Evolutionary conservation across 2,329 filamentous ascomycete species (phyloP).

Genomic region (Microcyclosporella mali): DNA sequence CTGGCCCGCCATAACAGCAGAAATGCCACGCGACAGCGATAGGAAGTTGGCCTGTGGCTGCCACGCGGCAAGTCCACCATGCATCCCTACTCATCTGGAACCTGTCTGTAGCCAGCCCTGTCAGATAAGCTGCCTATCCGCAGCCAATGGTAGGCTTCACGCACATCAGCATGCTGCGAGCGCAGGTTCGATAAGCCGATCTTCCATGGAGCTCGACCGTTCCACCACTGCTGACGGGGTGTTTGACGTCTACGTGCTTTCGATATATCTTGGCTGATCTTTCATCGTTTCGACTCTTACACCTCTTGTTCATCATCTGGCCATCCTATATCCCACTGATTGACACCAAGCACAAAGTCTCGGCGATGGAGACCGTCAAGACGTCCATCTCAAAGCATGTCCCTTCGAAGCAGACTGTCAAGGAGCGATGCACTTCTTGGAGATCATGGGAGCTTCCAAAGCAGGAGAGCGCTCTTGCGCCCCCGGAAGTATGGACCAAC

Average conservation of each 20-base stretch:
- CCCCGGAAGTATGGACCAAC: slow-evolving; percentile 18
- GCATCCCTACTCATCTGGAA: slow-evolving; percentile 3
- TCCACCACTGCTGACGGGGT: neutral
- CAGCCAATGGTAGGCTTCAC: slow-evolving; percentile 10
- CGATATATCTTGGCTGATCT: neutral
- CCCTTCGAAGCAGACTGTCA: slow-evolving; percentile 34
- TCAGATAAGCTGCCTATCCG: slow-evolving; percentile 9
- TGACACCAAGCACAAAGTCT: no score
- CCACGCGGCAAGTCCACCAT: neutral
- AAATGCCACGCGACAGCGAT: slow-evolving; percentile 10
- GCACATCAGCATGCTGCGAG: slow-evolving; percentile 1
- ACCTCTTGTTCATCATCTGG: no score
- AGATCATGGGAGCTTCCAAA: slow-evolving; percentile 45
- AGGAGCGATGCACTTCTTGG: slow-evolving; percentile 36
- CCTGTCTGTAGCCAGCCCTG: neutral
- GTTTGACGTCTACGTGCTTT: neutral
- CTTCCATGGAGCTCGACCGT: neutral
- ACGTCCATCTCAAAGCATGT: slow-evolving; percentile 27
- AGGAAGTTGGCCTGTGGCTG: slow-evolving; percentile 4
- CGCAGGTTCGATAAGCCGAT: slow-evolving; percentile 4
- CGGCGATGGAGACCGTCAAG: slow-evolving; percentile 5
- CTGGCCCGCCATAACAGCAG: neutral
- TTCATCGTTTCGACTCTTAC: no score
- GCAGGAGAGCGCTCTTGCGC: slow-evolving; percentile 43
- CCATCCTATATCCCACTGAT: no score